Conservation (phyloP, 2,329 filamentous ascomycete genomes). For the Apiospora rasikravindrae region DNA sequence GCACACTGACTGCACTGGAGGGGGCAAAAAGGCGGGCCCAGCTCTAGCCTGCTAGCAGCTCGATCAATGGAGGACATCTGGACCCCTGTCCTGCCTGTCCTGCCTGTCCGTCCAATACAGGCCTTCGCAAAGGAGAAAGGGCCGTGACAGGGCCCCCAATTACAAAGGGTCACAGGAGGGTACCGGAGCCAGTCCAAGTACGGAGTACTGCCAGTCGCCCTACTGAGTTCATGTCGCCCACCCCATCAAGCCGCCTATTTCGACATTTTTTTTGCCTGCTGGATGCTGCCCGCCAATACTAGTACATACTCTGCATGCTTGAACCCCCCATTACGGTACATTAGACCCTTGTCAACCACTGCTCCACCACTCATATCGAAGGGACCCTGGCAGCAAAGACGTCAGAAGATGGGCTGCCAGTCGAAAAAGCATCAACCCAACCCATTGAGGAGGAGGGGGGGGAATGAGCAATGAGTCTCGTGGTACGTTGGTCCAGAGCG, state of each 20-base stretch:
- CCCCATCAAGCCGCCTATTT: neutral
- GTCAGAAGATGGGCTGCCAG: constrained; percentile 10
- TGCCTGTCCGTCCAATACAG: neutral
- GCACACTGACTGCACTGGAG: neutral
- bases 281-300: neutral
- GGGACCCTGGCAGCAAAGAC: constrained; percentile 14
- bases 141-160: neutral
- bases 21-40: neutral
- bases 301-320: constrained; percentile 2
- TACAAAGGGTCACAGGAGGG: constrained; percentile 8
- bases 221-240: constrained; percentile 1
- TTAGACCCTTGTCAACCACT: constrained; percentile 5
- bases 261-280: neutral
- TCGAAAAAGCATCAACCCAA: neutral
- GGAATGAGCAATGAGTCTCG: neutral
- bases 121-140: neutral
- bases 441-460: neutral
- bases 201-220: neutral
- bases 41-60: neutral
- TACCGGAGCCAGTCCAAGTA: neutral
- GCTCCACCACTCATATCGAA: constrained; percentile 10
- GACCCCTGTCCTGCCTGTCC: constrained; percentile 2
- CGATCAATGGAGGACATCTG: constrained; percentile 7
- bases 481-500: neutral
- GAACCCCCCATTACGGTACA: neutral